phyloP scores from a whole-genome alignment of 305 asterid genomes.

The Plantago lanceolata region DNA sequence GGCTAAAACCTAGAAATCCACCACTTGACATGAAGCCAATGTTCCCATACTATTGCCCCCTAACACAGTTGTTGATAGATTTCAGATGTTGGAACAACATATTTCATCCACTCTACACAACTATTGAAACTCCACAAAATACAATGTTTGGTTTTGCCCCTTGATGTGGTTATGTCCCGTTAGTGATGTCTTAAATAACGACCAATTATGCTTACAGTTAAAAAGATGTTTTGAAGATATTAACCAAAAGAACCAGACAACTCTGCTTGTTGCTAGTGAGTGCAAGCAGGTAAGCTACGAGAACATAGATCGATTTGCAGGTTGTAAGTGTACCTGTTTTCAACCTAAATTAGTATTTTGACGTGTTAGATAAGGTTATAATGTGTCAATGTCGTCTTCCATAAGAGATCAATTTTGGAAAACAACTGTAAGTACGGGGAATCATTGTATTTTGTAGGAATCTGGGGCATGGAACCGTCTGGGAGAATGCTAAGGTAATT shows the following conservation, averaged over 20 bases:
- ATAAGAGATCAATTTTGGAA: not conserved
- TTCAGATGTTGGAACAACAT: not conserved
- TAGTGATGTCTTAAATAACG: not conserved
- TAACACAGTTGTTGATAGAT: not conserved
- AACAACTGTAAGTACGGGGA: not conserved
- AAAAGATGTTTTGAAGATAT: too few relatives aligned
- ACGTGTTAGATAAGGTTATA: not conserved
- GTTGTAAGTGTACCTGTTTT: not conserved
- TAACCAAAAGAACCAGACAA: not conserved
- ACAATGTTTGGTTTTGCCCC: not conserved
- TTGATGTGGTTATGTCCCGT: not conserved
- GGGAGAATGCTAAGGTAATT: not conserved
- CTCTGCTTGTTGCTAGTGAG: not conserved
- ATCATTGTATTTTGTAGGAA: not conserved
- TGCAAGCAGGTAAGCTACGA: not conserved
- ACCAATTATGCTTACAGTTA: not conserved
- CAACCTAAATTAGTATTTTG: too few relatives aligned
- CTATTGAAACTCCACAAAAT: too few relatives aligned
- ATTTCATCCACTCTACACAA: not conserved
- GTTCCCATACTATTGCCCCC: not conserved
- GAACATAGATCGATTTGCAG: not conserved
- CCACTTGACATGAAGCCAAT: not conserved
- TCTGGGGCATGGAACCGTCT: not conserved
- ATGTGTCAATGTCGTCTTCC: not conserved
- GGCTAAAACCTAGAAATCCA: not conserved